Conservation (phyloP, 176 grass and related monocot genomes). For the Hordeum marinum region DNA sequence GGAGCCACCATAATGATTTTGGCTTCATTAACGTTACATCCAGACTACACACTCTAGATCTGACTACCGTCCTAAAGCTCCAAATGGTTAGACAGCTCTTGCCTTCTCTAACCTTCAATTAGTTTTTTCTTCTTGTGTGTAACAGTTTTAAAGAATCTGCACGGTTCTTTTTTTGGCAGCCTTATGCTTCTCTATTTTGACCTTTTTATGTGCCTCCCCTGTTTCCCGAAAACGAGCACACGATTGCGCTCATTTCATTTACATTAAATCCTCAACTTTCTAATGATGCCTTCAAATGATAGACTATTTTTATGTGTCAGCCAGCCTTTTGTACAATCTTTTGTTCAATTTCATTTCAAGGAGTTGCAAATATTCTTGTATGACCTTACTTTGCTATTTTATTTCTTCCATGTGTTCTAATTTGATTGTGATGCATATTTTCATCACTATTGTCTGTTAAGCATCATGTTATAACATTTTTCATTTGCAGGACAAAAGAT, state of each 20-base stretch:
- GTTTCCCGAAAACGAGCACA: slow-evolving; percentile 35
- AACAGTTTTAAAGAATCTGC: slow-evolving; percentile 52
- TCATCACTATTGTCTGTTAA: neutral
- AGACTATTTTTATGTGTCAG: slow-evolving; percentile 52
- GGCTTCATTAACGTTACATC: too few species aligned
- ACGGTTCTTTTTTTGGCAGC: slow-evolving; percentile 49
- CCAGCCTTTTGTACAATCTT: slow-evolving; percentile 36
- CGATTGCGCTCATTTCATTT: slow-evolving; percentile 47
- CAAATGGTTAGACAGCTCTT: slow-evolving; percentile 46
- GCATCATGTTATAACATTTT: neutral
- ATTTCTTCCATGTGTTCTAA: too few species aligned
- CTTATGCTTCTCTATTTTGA: slow-evolving; percentile 68
- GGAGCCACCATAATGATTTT: too few species aligned
- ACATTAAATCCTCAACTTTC: slow-evolving; percentile 62
- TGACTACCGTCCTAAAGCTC: neutral
- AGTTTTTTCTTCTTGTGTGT: slow-evolving; percentile 50
- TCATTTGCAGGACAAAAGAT: too few species aligned
- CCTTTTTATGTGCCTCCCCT: slow-evolving; percentile 34
- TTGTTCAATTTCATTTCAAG: too few species aligned
- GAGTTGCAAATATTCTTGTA: too few species aligned
- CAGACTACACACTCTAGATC: too few species aligned
- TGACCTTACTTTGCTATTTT: too few species aligned
- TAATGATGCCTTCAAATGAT: slow-evolving; percentile 41
- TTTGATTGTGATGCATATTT: neutral
- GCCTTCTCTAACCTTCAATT: slow-evolving; percentile 44